Conservation (phyloP, 2,329 filamentous ascomycete species). For the Talaromyces atroroseus region DNA sequence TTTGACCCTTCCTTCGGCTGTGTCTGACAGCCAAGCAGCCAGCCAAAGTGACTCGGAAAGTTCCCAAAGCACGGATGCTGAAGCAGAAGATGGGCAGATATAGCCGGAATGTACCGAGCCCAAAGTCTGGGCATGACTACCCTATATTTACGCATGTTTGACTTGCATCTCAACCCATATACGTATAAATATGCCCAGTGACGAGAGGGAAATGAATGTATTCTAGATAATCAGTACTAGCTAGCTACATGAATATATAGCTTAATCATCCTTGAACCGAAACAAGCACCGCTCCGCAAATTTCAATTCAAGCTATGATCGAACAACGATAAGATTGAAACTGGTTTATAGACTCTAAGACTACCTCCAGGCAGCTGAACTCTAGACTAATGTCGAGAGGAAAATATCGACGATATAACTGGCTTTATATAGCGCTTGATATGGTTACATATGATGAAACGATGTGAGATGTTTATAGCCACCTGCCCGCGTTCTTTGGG, state of each 20-base stretch:
- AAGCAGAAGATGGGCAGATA: neutral
- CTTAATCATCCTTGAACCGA: neutral
- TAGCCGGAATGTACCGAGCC: neutral
- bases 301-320: too few species aligned
- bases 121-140: neutral
- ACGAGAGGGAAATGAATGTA: neutral
- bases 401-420: neutral
- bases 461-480: neutral
- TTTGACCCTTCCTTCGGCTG: constrained; percentile 22
- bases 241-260: neutral
- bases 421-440: neutral
- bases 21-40: constrained; percentile 15
- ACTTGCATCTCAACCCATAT: neutral
- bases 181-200: neutral
- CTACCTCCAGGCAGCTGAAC: too few species aligned
- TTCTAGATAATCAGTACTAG: neutral
- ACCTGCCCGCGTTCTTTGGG: neutral
- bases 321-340: too few species aligned
- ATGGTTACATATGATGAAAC: neutral
- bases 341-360: neutral
- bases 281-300: neutral
- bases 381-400: too few species aligned
- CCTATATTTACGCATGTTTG: neutral
- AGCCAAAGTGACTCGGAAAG: constrained; percentile 17
- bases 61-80: constrained; percentile 4